Evolutionary conservation across 192 early-diverging fungal species (phyloP).

Genomic region (Lobosporangium transversale): DNA sequence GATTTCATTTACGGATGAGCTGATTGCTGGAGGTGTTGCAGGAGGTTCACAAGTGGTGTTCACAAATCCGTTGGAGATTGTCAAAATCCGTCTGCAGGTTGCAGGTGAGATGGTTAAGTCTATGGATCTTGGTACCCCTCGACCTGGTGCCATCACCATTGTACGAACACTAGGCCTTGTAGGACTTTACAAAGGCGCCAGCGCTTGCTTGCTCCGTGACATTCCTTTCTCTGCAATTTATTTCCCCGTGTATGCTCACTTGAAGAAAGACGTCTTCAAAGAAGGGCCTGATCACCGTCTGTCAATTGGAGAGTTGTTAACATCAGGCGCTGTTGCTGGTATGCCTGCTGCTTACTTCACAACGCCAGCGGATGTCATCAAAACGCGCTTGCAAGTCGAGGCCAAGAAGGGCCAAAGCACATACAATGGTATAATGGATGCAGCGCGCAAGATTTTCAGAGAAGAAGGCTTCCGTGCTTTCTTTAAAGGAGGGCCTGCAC

Average conservation of each 20-base stretch:
- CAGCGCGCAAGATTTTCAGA: slow-evolving; percentile 82
- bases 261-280: slow-evolving; percentile 91
- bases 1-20: slow-evolving; percentile 79
- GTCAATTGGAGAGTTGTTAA: slow-evolving; percentile 73
- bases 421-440: slow-evolving; percentile 87
- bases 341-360: slow-evolving; percentile 98
- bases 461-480: slow-evolving; percentile 96
- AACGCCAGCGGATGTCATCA: slow-evolving; percentile 98
- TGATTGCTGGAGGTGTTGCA: slow-evolving; percentile 86
- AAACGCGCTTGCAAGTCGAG: slow-evolving; percentile 95
- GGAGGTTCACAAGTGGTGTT: slow-evolving; percentile 92
- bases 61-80: slow-evolving; percentile 98
- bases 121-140: slow-evolving; percentile 52
- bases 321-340: slow-evolving; percentile 92
- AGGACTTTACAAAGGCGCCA: slow-evolving; percentile 94
- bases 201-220: slow-evolving; percentile 94
- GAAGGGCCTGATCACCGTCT: slow-evolving; percentile 82
- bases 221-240: slow-evolving; percentile 98
- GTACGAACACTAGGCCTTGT: slow-evolving; percentile 90
- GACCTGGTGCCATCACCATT: slow-evolving; percentile 84
- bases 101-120: slow-evolving; percentile 79
- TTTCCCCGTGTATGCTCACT: slow-evolving; percentile 95
- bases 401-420: slow-evolving; percentile 88
- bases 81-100: slow-evolving; percentile 96
- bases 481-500: slow-evolving; percentile 95